Evolutionary conservation across 1,284 basidiomycete genomes (phyloP).

Genomic region (Bjerkandera adusta): DNA sequence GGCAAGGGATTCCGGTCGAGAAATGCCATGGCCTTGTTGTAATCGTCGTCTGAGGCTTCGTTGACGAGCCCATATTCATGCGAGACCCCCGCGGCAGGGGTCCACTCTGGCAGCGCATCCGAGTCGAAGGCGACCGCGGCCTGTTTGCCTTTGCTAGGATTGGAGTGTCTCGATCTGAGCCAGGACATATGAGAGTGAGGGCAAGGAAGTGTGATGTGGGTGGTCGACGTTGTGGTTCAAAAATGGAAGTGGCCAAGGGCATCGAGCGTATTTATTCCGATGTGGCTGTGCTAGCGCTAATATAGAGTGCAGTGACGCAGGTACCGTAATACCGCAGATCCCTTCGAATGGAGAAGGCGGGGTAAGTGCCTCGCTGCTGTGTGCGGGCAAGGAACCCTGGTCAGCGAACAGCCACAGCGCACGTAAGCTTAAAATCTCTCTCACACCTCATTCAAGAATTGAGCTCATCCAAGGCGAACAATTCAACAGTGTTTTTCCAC

Average conservation of each 20-base stretch:
- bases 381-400: too few relatives aligned
- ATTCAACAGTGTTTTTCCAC: slow-evolving; percentile 65
- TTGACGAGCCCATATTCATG: slow-evolving; percentile 44
- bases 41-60: slow-evolving; percentile 56
- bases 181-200: slow-evolving; percentile 8
- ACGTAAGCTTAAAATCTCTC: too few relatives aligned
- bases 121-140: background rate
- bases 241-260: too few relatives aligned
- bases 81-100: slow-evolving; percentile 45
- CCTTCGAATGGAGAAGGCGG: too few relatives aligned
- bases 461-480: slow-evolving; percentile 56
- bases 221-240: background rate
- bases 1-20: slow-evolving; percentile 39
- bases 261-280: too few relatives aligned
- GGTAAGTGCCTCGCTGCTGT: too few relatives aligned
- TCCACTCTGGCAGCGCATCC: slow-evolving; percentile 44
- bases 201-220: background rate
- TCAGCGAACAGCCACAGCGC: too few relatives aligned
- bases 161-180: slow-evolving; percentile 1
- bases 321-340: background rate
- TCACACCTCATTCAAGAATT: too few relatives aligned
- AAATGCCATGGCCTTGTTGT: slow-evolving; percentile 45
- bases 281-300: background rate
- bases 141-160: slow-evolving; percentile 5
- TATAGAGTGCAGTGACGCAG: background rate